Base-by-base conservation (phyloP, 2,329 filamentous ascomycete genomes). In the Colletotrichum paranaense region DNA sequence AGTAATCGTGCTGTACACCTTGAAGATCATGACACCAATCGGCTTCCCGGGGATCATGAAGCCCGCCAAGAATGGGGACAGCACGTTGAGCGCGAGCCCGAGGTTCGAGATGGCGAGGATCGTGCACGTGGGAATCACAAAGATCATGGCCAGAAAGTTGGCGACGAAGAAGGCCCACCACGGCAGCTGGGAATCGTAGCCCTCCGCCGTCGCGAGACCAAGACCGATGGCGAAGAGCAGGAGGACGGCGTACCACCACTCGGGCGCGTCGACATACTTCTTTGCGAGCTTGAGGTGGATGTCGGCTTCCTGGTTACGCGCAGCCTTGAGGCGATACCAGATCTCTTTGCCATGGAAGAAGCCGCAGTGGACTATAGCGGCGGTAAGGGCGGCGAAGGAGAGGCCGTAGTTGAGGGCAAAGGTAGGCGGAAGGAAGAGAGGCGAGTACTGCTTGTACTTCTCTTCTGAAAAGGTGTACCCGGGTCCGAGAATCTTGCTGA, bases 211-310 rank as follows among this genome's bases (percentile, higher is more conserved):
- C 2, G 83, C 82, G 26, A 86, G 77, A 73, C 91, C 84, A 19
- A 92, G 84, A 0, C 84, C 87, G 67, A 85, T 83, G 0, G 88
- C 87, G 2, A 79, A 80, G 2, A 83, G 57, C 74, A 91, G 91
- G 4, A 91, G 81, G 0, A 76, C 77, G 0, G 84, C 67, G 72
- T 89, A 92, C 90, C 90, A 91, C 87, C 87, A 90, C 14, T 87
- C 77, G 0, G 89, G 90, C 0, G 91, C 88, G 72, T 91, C 89
- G 67, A 87, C 83, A 75, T 91, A 91, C 0, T 85, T 83, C 5
- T 89, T 84, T 80, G 88, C 87, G 24, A 91, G 81, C 9, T 91
- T 83, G 75, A 90, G 91, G 11, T 91, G 83, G 30, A 89, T 87
- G 75, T 91, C 90, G 2, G 82, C 80, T 74, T 90, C 91, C 76